These are phyloP conservation scores for Cyclotella kingstonii DNA, from an alignment of 108 stramenopile species.

Conservation along the genomic window DNA sequence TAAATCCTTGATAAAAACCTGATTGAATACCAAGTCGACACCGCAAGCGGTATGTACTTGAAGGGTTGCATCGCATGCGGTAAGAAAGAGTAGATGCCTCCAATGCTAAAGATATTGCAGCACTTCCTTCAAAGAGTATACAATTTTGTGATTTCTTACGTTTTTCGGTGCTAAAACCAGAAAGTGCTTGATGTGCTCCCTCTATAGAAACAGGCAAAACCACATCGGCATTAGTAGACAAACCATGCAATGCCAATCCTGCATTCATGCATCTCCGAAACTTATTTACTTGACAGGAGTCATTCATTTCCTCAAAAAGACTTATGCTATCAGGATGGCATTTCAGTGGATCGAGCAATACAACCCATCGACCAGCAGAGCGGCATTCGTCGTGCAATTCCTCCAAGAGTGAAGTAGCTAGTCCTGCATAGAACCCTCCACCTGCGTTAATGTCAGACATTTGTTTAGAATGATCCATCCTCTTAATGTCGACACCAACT, in stretches of 20 bases:
- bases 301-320: constrained; percentile 11
- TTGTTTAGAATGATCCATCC: constrained; percentile 10
- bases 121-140: constrained; percentile 52
- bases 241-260: constrained; percentile 62
- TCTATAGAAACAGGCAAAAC: constrained; percentile 58
- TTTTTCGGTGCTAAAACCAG: not conserved
- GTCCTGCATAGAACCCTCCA: constrained; percentile 57
- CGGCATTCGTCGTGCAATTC: constrained; percentile 71
- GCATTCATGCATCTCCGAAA: constrained; percentile 50
- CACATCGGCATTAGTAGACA: constrained; percentile 53
- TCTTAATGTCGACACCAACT: not conserved
- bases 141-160: constrained; percentile 12
- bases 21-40: constrained; percentile 46
- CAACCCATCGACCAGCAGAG: constrained; percentile 51
- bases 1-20: constrained; percentile 47
- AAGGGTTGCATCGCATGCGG: constrained; percentile 40
- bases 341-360: constrained; percentile 25
- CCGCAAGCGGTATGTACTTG: not conserved
- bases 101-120: constrained; percentile 61
- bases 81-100: constrained; percentile 68
- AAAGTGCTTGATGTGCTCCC: constrained; percentile 20
- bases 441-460: constrained; percentile 12
- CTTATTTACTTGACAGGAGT: constrained; percentile 37
- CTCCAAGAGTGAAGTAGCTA: constrained; percentile 64
- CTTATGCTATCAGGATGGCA: constrained; percentile 17